Conservation (phyloP, 495 filamentous ascomycete genomes). For the Terfezia claveryi region DNA sequence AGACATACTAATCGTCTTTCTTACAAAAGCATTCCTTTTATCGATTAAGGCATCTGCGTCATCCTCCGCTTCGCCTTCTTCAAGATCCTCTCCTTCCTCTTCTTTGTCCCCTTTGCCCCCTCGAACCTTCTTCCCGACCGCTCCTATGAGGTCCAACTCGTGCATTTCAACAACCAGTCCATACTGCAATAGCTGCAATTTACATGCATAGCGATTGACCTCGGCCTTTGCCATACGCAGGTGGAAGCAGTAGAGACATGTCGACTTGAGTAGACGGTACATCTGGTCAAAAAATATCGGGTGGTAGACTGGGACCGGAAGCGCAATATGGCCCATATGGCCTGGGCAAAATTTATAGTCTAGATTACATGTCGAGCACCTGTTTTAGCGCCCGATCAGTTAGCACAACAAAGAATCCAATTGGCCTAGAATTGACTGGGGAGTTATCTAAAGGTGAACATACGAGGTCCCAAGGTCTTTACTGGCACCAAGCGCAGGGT, state of each 20-base stretch:
- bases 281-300: conserved; percentile 82
- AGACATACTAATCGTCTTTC: conserved; percentile 35
- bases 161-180: conserved; percentile 57
- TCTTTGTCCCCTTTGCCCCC: conserved; percentile 15
- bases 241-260: conserved; percentile 74
- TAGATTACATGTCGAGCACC: conserved; percentile 76
- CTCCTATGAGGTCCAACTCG: conserved; percentile 33
- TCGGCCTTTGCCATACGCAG: conserved; percentile 51
- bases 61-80: conserved; percentile 24
- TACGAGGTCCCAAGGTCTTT: conserved; percentile 44
- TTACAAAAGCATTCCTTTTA: conserved; percentile 48
- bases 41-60: conserved; percentile 37
- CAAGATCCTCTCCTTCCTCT: conserved; percentile 28
- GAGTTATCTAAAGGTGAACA: conserved; percentile 17
- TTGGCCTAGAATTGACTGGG: no score
- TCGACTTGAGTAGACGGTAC: conserved; percentile 56
- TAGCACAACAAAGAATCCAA: background rate
- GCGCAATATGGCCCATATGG: conserved; percentile 83
- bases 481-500: conserved; percentile 81
- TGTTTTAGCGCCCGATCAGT: conserved; percentile 18
- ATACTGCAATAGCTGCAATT: conserved; percentile 64
- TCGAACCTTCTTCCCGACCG: conserved; percentile 8
- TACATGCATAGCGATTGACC: conserved; percentile 58
- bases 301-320: conserved; percentile 82
- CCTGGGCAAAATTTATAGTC: conserved; percentile 63